Conservation (phyloP, 495 filamentous ascomycete genomes). For the Hypoxylon crocopeplum region DNA sequence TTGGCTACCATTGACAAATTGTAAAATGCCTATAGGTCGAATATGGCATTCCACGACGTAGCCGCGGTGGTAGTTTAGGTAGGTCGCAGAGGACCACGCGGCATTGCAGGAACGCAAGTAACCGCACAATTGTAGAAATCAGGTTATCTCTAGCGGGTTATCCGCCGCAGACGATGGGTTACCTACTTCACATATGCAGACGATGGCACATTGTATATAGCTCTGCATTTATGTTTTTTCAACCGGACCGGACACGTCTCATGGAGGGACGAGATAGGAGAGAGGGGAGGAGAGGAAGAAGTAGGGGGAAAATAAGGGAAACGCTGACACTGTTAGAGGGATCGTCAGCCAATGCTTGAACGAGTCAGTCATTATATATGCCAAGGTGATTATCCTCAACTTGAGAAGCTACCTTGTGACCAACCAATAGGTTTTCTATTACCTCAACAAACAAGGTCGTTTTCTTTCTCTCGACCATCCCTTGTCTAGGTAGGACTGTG, state of each 20-base stretch:
- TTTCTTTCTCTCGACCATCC: too few species aligned
- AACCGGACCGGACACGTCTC: not conserved
- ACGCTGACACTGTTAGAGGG: conserved; percentile 3
- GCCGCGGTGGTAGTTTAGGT: conserved; percentile 1
- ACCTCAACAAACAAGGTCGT: conserved; percentile 17
- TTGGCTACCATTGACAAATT: conserved; percentile 1
- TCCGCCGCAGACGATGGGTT: too few species aligned
- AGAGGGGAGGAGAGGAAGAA: too few species aligned
- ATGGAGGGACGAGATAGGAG: not conserved
- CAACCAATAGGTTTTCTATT: conserved; percentile 17
- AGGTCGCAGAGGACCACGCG: conserved; percentile 10
- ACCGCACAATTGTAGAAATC: conserved; percentile 1
- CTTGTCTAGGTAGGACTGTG: too few species aligned
- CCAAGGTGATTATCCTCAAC: conserved; percentile 22
- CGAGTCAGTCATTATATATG: conserved; percentile 15
- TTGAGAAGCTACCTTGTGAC: not conserved
- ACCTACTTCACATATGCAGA: too few species aligned
- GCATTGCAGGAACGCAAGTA: conserved; percentile 1
- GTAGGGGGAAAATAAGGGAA: not conserved
- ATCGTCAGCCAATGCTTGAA: conserved; percentile 2
- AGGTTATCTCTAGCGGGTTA: not conserved
- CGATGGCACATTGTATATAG: too few species aligned
- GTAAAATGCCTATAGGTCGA: not conserved
- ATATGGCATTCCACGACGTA: not conserved
- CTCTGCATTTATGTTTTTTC: too few species aligned